Conservation (phyloP, 2,329 filamentous ascomycete genomes). For the Metarhizium anisopliae region DNA sequence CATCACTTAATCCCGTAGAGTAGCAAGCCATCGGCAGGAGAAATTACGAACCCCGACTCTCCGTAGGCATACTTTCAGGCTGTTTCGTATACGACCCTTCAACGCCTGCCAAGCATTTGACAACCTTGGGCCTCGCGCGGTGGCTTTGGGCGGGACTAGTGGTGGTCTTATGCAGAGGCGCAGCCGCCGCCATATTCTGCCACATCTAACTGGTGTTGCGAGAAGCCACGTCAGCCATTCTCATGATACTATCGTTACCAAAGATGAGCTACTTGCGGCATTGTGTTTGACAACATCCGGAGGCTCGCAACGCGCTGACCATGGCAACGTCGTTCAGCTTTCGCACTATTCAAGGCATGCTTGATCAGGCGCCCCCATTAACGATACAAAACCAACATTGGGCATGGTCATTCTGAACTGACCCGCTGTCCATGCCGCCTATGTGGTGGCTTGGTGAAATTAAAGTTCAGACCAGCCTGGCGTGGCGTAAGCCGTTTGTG, state of each 20-base stretch:
- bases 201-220: neutral
- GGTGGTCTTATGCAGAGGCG: neutral
- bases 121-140: neutral
- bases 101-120: neutral
- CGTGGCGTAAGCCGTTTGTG: too few species aligned
- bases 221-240: neutral
- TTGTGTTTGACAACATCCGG: too few species aligned
- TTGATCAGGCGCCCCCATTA: too few species aligned
- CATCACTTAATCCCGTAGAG: too few species aligned
- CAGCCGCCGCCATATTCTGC: neutral
- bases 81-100: neutral
- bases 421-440: too few species aligned
- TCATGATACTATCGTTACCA: neutral
- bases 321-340: too few species aligned
- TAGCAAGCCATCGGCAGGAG: neutral
- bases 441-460: too few species aligned
- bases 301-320: too few species aligned
- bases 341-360: too few species aligned
- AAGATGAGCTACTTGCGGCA: neutral
- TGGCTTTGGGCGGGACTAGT: neutral
- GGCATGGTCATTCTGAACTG: too few species aligned
- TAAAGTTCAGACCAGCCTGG: too few species aligned
- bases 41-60: neutral
- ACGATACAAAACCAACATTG: too few species aligned
- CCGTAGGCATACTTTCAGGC: neutral